Conservation (phyloP, 73 alveolate genomes). For the Paramecium pentaurelia region DNA sequence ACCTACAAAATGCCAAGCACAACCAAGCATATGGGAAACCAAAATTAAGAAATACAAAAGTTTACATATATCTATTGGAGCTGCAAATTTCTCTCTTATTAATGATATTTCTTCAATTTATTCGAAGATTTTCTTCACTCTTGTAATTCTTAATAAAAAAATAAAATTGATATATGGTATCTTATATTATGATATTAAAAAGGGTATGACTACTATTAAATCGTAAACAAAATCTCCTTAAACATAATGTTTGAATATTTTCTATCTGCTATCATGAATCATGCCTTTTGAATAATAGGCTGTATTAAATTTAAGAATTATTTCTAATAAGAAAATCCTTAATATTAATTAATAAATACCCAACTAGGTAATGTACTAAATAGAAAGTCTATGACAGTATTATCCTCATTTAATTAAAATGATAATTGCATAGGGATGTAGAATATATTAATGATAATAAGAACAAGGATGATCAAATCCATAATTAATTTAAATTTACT, state of each 20-base stretch:
- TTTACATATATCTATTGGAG: neutral
- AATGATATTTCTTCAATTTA: neutral
- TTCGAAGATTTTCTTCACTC: neutral
- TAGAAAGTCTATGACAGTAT: too few species aligned
- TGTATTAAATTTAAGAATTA: neutral
- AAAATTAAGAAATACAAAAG: neutral
- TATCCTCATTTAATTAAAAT: too few species aligned
- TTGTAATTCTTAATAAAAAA: neutral
- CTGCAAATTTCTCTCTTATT: conserved; percentile 16
- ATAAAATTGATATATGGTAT: neutral
- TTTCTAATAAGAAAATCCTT: neutral
- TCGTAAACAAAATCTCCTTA: neutral
- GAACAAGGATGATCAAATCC: too few species aligned
- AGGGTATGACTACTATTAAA: neutral
- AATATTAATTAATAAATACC: too few species aligned
- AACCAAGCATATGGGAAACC: neutral
- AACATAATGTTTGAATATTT: neutral
- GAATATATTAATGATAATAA: too few species aligned
- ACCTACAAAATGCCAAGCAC: conserved; percentile 23
- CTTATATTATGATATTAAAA: neutral
- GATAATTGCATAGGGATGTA: too few species aligned
- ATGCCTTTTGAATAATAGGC: neutral
- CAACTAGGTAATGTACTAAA: too few species aligned
- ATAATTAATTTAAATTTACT: too few species aligned
- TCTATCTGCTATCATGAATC: neutral